phyloP scores from a whole-genome alignment of 805 yeast genomes.

The Wickerhamiella nectarea region DNA sequence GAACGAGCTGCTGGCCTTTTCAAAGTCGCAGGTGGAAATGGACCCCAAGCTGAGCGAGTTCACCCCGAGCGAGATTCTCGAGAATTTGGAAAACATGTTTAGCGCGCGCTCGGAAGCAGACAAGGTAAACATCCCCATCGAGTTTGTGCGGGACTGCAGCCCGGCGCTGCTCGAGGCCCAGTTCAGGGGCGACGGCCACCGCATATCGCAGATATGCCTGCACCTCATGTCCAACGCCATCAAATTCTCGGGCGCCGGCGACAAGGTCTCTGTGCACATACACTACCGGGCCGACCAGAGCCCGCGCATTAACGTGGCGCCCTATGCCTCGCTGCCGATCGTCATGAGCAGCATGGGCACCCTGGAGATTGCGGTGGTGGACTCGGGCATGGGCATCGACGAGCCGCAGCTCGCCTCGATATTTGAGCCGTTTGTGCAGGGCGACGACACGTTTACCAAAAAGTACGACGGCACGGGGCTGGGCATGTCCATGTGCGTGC shows the following conservation, averaged over 20 bases:
- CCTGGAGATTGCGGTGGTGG: slow-evolving; percentile 60
- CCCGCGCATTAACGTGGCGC: slow-evolving; percentile 2
- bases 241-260: slow-evolving; percentile 68
- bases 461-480: slow-evolving; percentile 93
- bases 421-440: slow-evolving; percentile 92
- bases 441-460: slow-evolving; percentile 83
- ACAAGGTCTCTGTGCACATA: slow-evolving; percentile 21
- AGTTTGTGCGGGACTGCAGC: slow-evolving; percentile 43
- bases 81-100: slow-evolving; percentile 71
- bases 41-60: slow-evolving; percentile 77
- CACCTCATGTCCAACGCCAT: slow-evolving; percentile 80
- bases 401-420: slow-evolving; percentile 65
- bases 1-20: slow-evolving; percentile 79
- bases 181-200: slow-evolving; percentile 64
- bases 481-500: slow-evolving; percentile 79
- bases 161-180: slow-evolving; percentile 47
- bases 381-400: slow-evolving; percentile 89
- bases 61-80: slow-evolving; percentile 56
- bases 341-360: slow-evolving; percentile 2
- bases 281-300: slow-evolving; percentile 7
- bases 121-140: slow-evolving; percentile 32
- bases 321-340: neutral
- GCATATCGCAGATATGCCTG: slow-evolving; percentile 81
- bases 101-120: slow-evolving; percentile 41
- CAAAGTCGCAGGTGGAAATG: slow-evolving; percentile 71